These are phyloP conservation scores for Trichosanthes cucumerina DNA, from an alignment of 306 rosid species.

Conservation along the genomic window DNA sequence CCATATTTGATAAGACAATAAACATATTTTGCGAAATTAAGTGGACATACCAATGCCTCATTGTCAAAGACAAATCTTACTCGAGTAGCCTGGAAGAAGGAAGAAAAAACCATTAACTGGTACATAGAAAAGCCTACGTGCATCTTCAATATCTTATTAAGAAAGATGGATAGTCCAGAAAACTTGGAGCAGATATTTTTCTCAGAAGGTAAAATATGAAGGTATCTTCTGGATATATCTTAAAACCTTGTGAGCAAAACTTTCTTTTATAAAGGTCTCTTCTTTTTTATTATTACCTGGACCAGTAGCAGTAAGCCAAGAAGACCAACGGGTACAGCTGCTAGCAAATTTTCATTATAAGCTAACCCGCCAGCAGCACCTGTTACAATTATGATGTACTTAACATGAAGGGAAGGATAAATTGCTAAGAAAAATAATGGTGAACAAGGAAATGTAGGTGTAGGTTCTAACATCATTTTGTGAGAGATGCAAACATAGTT, in stretches of 20 bases:
- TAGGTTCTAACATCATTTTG: background rate
- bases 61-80: conserved; percentile 78
- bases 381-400: conserved; percentile 24
- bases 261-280: background rate
- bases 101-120: conserved; percentile 8
- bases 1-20: background rate
- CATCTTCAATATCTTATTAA: background rate
- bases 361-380: conserved; percentile 77
- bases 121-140: background rate
- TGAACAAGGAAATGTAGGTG: background rate
- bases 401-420: background rate
- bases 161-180: background rate
- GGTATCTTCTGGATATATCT: background rate
- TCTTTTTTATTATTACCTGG: conserved; percentile 43
- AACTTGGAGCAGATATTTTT: background rate
- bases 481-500: background rate
- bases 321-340: conserved; percentile 78
- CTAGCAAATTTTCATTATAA: conserved; percentile 60
- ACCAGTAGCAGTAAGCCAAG: conserved; percentile 80
- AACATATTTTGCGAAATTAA: conserved; percentile 15
- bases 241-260: background rate
- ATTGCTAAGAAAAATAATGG: background rate
- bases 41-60: conserved; percentile 70
- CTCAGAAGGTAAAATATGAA: background rate
- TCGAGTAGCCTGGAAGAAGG: conserved; percentile 61